Percentiles rank a stretch among this genome's conserved stretches.
Conservation (phyloP, 208 protist genomes). For the Entamoeba histolytica region DNA sequence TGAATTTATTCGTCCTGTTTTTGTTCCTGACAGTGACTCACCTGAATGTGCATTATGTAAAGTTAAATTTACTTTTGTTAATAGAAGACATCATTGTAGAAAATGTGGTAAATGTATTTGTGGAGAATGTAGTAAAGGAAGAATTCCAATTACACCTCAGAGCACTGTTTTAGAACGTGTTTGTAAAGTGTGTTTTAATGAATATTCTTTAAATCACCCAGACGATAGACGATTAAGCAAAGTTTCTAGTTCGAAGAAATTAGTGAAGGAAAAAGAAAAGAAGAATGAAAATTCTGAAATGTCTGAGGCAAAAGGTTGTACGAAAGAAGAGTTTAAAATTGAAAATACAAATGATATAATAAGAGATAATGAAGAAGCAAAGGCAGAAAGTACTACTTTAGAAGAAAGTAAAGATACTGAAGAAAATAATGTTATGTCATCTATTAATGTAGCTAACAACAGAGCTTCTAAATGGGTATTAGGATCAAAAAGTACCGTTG, state of each 20-base stretch:
- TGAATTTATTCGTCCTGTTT: not conserved
- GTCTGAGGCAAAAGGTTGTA: no score
- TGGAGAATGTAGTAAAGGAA: not conserved
- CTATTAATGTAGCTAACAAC: no score
- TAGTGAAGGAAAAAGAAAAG: constrained; percentile 17
- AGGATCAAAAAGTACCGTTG: no score
- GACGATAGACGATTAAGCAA: not conserved
- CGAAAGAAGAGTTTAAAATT: no score
- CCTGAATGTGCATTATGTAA: constrained; percentile 11
- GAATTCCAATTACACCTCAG: not conserved
- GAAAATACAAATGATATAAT: no score
- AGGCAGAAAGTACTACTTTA: no score
- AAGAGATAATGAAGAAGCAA: no score
- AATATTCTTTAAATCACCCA: not conserved
- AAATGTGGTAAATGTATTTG: constrained; percentile 17
- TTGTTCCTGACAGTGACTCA: constrained; percentile 11
- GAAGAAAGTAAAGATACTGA: no score
- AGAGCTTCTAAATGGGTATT: no score
- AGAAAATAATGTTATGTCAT: no score
- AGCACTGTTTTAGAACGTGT: not conserved
- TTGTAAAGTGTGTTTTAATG: not conserved
- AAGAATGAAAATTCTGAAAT: not conserved
- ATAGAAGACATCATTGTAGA: constrained; percentile 28
- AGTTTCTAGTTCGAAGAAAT: not conserved
- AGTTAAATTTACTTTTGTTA: constrained; percentile 13